Evolutionary conservation across 2,329 filamentous ascomycete species (phyloP).

Genomic region (Gliomastix tumulicola): DNA sequence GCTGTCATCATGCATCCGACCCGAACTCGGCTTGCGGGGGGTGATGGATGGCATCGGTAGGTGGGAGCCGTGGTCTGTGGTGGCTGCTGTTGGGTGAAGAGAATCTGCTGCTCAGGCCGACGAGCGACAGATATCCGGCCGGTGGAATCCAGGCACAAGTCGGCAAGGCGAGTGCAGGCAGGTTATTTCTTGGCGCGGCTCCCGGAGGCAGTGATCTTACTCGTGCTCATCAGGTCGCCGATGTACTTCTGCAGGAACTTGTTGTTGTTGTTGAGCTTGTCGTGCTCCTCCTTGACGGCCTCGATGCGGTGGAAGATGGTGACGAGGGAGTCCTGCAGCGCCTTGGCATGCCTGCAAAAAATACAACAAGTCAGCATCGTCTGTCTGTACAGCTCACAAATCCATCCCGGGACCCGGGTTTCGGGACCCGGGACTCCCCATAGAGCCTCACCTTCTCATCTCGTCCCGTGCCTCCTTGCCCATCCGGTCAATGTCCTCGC

Average conservation of each 20-base stretch:
- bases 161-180: no score
- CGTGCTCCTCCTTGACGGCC: slow-evolving; percentile 86
- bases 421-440: no score
- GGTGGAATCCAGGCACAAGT: no score
- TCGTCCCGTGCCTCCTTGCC: slow-evolving; percentile 73
- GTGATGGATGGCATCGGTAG: no score
- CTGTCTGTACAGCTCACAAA: no score
- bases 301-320: slow-evolving; percentile 92
- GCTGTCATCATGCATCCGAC: no score
- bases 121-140: no score
- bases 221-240: slow-evolving; percentile 87
- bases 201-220: slow-evolving; percentile 58
- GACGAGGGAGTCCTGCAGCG: slow-evolving; percentile 80
- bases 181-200: slow-evolving; percentile 46
- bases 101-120: neutral
- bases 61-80: no score
- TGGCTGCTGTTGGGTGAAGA: no score
- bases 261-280: slow-evolving; percentile 95
- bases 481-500: slow-evolving; percentile 82
- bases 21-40: no score
- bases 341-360: slow-evolving; percentile 81
- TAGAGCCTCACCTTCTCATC: slow-evolving; percentile 44
- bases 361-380: no score
- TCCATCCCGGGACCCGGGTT: no score
- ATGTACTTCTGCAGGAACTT: slow-evolving; percentile 98